phyloP scores from a whole-genome alignment of 2,329 filamentous ascomycete species.

The Tolypocladium guangdongense region DNA sequence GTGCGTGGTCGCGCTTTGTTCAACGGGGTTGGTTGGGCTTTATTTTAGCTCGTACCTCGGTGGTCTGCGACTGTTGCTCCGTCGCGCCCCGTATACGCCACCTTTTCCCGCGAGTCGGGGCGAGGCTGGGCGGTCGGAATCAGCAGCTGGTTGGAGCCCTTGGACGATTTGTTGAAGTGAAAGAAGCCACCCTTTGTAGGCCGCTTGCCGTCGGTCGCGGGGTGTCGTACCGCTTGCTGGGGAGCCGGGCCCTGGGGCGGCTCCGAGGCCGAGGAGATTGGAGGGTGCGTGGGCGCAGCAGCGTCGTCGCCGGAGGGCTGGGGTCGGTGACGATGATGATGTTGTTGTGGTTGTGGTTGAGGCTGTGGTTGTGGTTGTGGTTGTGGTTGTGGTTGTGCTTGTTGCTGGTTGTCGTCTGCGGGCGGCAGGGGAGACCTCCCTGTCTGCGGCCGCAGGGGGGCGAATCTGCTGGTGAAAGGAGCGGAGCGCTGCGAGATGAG shows the following conservation, averaged over 20 bases:
- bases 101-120: constrained; percentile 24
- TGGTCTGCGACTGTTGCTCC: constrained; percentile 16
- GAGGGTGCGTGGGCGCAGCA: constrained; percentile 9
- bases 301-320: constrained; percentile 13
- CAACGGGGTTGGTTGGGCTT: neutral
- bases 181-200: constrained; percentile 39
- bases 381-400: constrained; percentile 1
- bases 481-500: constrained; percentile 34
- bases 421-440: constrained; percentile 7
- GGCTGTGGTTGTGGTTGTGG: constrained; percentile 3
- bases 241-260: constrained; percentile 9
- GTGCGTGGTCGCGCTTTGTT: constrained; percentile 3
- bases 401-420: constrained; percentile 13
- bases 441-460: constrained; percentile 18
- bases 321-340: constrained; percentile 9
- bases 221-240: constrained; percentile 11
- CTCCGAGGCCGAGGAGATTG: constrained; percentile 14
- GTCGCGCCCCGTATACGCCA: constrained; percentile 25
- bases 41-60: constrained; percentile 19
- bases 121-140: constrained; percentile 17
- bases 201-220: constrained; percentile 28
- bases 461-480: constrained; percentile 31
- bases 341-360: neutral
- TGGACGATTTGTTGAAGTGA: constrained; percentile 37
- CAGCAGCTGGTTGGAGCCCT: constrained; percentile 25